These are phyloP conservation scores for Boechera stricta DNA, from an alignment of 345 rosid species.

Conservation along the genomic window DNA sequence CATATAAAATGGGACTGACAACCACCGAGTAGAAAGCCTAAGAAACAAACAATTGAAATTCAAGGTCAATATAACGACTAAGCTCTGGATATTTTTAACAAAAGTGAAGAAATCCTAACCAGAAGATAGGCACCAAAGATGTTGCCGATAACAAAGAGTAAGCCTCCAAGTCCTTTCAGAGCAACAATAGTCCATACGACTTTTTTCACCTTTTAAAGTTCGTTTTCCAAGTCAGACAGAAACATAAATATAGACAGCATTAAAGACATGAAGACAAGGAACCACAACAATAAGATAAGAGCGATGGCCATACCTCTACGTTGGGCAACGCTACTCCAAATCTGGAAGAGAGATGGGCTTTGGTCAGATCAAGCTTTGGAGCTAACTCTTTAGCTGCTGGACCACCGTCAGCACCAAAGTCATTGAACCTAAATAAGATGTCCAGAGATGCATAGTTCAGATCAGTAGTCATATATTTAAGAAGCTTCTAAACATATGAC, in stretches of 20 bases:
- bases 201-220: constrained; percentile 57
- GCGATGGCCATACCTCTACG: constrained; percentile 60
- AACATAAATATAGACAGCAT: constrained; percentile 9
- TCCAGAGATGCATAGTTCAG: neutral
- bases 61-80: constrained; percentile 19
- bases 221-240: constrained; percentile 27
- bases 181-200: constrained; percentile 51
- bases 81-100: neutral
- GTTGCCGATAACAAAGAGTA: constrained; percentile 76
- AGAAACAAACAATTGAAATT: constrained; percentile 24
- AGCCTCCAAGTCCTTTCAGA: constrained; percentile 80
- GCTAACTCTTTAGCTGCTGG: constrained; percentile 79
- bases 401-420: constrained; percentile 83
- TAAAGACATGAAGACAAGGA: constrained; percentile 14
- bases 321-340: constrained; percentile 56
- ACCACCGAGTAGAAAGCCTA: constrained; percentile 68
- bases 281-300: neutral
- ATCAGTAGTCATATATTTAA: neutral
- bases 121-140: constrained; percentile 75
- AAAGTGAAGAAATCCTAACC: constrained; percentile 52
- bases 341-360: constrained; percentile 58
- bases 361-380: constrained; percentile 63
- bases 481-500: neutral
- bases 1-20: constrained; percentile 66
- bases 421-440: constrained; percentile 49